Percentiles rank a stretch among this genome's conserved stretches.
Conservation (phyloP, 352 stramenopile species). For the Phytophthora vignae region DNA sequence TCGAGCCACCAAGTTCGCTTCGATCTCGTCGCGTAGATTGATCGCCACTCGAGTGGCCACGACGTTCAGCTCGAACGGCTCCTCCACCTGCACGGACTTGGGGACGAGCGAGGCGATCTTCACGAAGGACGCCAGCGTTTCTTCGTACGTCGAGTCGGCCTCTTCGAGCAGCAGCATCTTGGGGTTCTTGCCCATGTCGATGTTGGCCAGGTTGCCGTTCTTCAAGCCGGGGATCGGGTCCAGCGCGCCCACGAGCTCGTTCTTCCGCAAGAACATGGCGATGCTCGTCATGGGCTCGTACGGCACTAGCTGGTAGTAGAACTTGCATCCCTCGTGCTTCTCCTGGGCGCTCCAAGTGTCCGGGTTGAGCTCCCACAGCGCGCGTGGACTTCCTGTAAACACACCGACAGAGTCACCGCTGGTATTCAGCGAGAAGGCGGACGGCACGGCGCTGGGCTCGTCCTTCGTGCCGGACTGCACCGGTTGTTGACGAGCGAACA, state of each 20-base stretch:
- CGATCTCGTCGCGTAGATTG: constrained; percentile 75
- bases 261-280: constrained; percentile 79
- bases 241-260: constrained; percentile 87
- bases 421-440: constrained; percentile 38
- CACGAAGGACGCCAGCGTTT: constrained; percentile 61
- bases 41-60: constrained; percentile 63
- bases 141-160: constrained; percentile 53
- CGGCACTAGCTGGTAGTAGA: constrained; percentile 70
- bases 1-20: constrained; percentile 68
- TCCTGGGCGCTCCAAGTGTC: constrained; percentile 63
- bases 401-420: constrained; percentile 71
- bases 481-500: constrained; percentile 71
- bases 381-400: constrained; percentile 74
- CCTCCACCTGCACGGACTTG: constrained; percentile 61
- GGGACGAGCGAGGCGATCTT: constrained; percentile 71
- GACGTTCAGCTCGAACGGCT: constrained; percentile 68
- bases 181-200: constrained; percentile 72
- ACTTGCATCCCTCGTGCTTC: constrained; percentile 64
- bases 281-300: constrained; percentile 70
- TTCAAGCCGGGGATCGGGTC: constrained; percentile 82
- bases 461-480: constrained; percentile 6
- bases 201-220: constrained; percentile 72
- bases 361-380: constrained; percentile 70
- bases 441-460: constrained; percentile 19
- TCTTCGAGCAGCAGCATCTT: constrained; percentile 64